Evolutionary conservation across 2,329 filamentous ascomycete genomes (phyloP), one percentile per base, ranked within the genome.

Genomic region (Elsinoe arachidis): DNA sequence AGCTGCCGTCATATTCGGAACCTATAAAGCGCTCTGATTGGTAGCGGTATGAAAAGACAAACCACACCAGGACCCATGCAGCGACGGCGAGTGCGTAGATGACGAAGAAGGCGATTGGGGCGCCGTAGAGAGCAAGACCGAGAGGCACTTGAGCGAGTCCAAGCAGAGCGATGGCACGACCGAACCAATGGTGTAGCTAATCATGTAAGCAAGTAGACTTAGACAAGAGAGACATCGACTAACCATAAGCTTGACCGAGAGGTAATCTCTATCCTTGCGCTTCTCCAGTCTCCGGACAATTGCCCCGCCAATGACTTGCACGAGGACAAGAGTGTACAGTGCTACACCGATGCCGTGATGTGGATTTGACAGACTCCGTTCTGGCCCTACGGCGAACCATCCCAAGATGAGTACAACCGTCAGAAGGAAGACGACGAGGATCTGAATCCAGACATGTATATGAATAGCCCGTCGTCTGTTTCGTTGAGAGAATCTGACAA

Each of bases 101-200:
- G 55, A 99, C 84, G 69, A 97, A 99, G 2, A 91, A 79, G 37
- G 80, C 82, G 66, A 86, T 83, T 4, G 93, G 92, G 30, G 91
- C 96, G 5, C 93, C 93, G 66, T 96, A 99, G 1, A 99, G 78
- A 0, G 91, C 91, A 47, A 99, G 77, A 0, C 93, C 93, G 0
- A 99, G 78, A 0, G 93, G 87, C 10, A 99, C 83, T 69, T 99
- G 93, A 2, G 85, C 80, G 62, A 97, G 84, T 0, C 89, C 93
- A 3, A 99, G 76, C 15, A 97, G 72, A 2, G 88, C 86, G 64
- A 92, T 83, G 0, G 81, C 75, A 58, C 91, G 80, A 15, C 93
- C 93, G 15, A 88, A 74, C 90, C 93, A 96, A 68, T 91, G 87
- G 73, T 99, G 93, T 41, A 97, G 71, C 78, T 69, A 66, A 17